Base-by-base conservation (phyloP, 2,329 filamentous ascomycete species). In the Hypoxylon sp. region DNA sequence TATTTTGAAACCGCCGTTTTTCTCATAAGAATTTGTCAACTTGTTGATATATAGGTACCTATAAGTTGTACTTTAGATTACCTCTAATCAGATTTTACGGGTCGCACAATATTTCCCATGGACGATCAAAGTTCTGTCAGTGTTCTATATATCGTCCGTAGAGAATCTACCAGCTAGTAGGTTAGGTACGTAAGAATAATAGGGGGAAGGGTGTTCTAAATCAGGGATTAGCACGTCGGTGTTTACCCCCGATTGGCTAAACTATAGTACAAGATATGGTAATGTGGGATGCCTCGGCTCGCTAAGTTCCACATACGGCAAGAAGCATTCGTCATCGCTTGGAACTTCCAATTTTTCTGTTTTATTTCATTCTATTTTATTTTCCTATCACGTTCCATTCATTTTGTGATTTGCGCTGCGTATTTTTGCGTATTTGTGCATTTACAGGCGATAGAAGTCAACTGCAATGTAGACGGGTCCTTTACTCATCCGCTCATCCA, bases 181-280 rank as follows among this genome's bases (percentile, higher is more conserved):
- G 19, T 22, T 22, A 22, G 19, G 19, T 31, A 9, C 29, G 6
- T 31, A 31, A 31, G 80, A 6, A 44, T 11, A 44, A 44, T 17
- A 44, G 39, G 39, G n/a, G 39, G n/a, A 42, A n/a, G 37, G 37
- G 37, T 42, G n/a, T 14, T 44, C n/a, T 19, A 6, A 44, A 19
- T 19, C 39, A 44, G 39, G 39, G 39, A 6, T 5, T 19, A 19
- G 39, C 17, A 19, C n/a, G n/a, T 44, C 6, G 5, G 5, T 3
- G 29, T 2, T 3, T 31, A 31, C 29, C 39, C 39, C 17, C 5
- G 17, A 44, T 44, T 19, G 17, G 39, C 39, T 11, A 9, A 44
- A 44, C 17, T 9, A 22, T 44, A 9, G 39, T 19, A 44, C 39
- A 37, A 44, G 39, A 44, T 44, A 44, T 3, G 17, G 39, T 22